Base-by-base conservation (phyloP, 352 stramenopile genomes). In the Pythium plurisporium region DNA sequence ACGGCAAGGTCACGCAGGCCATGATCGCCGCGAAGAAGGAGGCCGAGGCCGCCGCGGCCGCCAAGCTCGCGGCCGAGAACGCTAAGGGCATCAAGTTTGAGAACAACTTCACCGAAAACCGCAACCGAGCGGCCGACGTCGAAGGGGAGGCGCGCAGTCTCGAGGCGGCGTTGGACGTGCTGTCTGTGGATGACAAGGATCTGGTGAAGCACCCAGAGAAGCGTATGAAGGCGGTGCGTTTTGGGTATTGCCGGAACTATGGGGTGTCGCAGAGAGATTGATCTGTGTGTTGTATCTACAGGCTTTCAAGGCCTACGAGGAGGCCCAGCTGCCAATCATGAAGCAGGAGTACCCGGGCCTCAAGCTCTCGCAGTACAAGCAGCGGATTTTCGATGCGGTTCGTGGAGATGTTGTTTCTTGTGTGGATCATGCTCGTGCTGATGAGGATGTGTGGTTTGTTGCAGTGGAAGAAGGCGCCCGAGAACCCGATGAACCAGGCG, bases 321-420 rank as follows among this genome's bases (percentile, higher is more conserved):
- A 89, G 54, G 70, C 66, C 8, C 88, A 79, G 74, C 52, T 91
- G 67, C 79, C 76, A 9, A 65, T 89, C 63, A 54, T 91, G 46
- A 81, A 74, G 52, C 66, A 81, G 51, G 81, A 91, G 42, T 91
- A 71, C 62, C 81, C 79, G 5, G 74, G 81, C 1, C 62, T 91
- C 42, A 91, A 91, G 67, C 53, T 91, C 5, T 91, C 81, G 26
- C 81, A 91, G 70, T 91, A 91, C 70, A 91, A 91, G 63, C 74
- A 91, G 33, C 76, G 76, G 40, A 70, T 91, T 37, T 87, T 77
- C 49, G 81, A 91, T 53, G 64, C 85, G 76, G 80, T 90, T 70
- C 69, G 73, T 59, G 51, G 27, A 27, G 22, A 26, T 38, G 26
- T 48, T 25, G 40, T 40, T 34, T 57, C 26, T 7, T 53, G 14